Conservation (phyloP, 495 filamentous ascomycete genomes). For the Pyronema domesticum region DNA sequence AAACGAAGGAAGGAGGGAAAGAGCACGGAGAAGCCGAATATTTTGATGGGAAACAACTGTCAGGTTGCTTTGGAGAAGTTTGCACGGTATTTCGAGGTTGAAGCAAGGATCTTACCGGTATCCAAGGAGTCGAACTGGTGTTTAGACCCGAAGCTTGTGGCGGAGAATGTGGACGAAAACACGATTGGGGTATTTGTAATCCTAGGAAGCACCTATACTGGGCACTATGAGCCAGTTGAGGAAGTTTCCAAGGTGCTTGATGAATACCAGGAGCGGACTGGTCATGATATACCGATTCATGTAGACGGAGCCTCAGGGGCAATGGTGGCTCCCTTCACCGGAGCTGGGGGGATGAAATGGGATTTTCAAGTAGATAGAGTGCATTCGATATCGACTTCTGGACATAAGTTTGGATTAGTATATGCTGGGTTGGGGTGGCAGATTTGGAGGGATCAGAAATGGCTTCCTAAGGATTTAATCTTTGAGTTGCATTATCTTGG, state of each 20-base stretch:
- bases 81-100: constrained; percentile 62
- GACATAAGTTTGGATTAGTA: constrained; percentile 62
- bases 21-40: constrained; percentile 46
- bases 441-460: constrained; percentile 51
- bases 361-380: constrained; percentile 54
- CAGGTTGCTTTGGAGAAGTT: constrained; percentile 62
- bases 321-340: constrained; percentile 55
- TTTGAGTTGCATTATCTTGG: constrained; percentile 63
- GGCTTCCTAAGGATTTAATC: constrained; percentile 50
- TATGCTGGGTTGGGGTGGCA: constrained; percentile 59
- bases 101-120: constrained; percentile 51
- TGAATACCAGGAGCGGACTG: constrained; percentile 44
- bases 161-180: constrained; percentile 55
- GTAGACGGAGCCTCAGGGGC: constrained; percentile 58
- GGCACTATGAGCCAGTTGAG: constrained; percentile 60
- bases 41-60: constrained; percentile 62
- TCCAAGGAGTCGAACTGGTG: constrained; percentile 42
- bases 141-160: constrained; percentile 45
- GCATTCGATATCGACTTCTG: constrained; percentile 56
- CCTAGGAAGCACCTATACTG: constrained; percentile 56
- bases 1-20: constrained; percentile 41
- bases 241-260: constrained; percentile 49
- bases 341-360: constrained; percentile 37
- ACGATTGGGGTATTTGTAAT: constrained; percentile 66
- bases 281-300: constrained; percentile 53